Percentiles rank a stretch among this genome's conserved stretches.
phyloP scores from a whole-genome alignment of 2,329 filamentous ascomycete genomes.

The Neonectria ditissima region DNA sequence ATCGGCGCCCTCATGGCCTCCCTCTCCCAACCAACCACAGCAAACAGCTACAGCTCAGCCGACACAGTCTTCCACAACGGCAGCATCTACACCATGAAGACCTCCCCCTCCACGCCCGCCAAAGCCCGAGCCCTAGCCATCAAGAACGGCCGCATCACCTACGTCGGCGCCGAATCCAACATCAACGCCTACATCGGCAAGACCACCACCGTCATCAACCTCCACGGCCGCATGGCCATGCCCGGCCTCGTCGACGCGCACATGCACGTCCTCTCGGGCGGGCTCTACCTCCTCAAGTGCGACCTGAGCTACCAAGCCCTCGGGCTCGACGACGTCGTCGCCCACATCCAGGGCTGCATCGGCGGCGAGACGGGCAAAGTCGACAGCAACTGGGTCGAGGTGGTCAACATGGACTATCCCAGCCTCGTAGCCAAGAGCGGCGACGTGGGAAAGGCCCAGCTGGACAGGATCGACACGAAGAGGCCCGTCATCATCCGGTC shows the following conservation, averaged over 20 bases:
- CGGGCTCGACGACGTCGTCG: conserved; percentile 25
- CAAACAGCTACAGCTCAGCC: conserved; percentile 17
- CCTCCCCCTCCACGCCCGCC: conserved; percentile 6
- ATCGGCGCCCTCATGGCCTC: conserved; percentile 14
- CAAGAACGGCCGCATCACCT: conserved; percentile 37
- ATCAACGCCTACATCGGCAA: conserved; percentile 39
- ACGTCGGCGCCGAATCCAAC: conserved; percentile 34
- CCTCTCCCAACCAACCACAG: conserved; percentile 6
- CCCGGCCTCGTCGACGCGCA: conserved; percentile 46
- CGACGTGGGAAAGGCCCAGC: conserved; percentile 35
- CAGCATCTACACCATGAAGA: conserved; percentile 42
- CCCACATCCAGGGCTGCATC: conserved; percentile 42
- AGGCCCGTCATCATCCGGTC: conserved; percentile 40
- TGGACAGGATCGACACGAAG: conserved; percentile 38
- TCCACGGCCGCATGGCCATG: conserved; percentile 47
- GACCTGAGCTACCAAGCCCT: conserved; percentile 45
- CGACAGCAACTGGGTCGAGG: conserved; percentile 43
- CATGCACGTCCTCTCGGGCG: conserved; percentile 43
- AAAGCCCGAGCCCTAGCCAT: conserved; percentile 38
- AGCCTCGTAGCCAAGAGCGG: conserved; percentile 38
- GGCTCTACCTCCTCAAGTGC: conserved; percentile 42
- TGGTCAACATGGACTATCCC: conserved; percentile 43
- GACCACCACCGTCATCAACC: conserved; percentile 41
- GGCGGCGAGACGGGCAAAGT: conserved; percentile 39
- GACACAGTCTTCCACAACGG: conserved; percentile 45